Conservation (phyloP, 257 asterid genomes). For the Cynanchum wilfordii region DNA sequence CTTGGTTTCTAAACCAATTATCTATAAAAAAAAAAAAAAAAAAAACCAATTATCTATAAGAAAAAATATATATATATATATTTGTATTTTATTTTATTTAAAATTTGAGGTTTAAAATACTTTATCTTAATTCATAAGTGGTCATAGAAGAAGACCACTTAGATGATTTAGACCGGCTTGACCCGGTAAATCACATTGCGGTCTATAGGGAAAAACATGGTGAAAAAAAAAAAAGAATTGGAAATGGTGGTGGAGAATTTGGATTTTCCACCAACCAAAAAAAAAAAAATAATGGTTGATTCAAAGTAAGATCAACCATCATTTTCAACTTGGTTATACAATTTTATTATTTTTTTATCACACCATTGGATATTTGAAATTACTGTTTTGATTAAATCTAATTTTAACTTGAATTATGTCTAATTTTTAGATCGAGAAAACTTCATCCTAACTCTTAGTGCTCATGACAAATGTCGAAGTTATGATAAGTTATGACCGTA, state of each 20-base stretch:
- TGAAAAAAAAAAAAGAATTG: no score
- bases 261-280: slow-evolving; percentile 1
- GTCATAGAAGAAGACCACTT: background rate
- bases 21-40: background rate
- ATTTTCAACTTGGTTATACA: slow-evolving; percentile 1
- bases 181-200: background rate
- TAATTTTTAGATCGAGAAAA: no score
- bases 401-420: no score
- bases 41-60: background rate
- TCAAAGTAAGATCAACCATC: slow-evolving; percentile 6
- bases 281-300: background rate
- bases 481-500: no score
- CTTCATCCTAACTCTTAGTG: no score
- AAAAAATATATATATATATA: background rate
- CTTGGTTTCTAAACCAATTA: background rate
- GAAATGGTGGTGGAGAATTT: background rate
- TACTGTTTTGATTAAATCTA: no score
- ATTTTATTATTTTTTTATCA: no score
- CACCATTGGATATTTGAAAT: no score
- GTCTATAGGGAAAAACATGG: background rate
- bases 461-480: no score
- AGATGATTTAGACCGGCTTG: background rate
- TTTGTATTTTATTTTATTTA: no score
- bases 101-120: background rate
- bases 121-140: background rate